These are phyloP conservation scores for Chalciporus piperatus DNA, from an alignment of 768 basidiomycete genomes.

Conservation along the genomic window DNA sequence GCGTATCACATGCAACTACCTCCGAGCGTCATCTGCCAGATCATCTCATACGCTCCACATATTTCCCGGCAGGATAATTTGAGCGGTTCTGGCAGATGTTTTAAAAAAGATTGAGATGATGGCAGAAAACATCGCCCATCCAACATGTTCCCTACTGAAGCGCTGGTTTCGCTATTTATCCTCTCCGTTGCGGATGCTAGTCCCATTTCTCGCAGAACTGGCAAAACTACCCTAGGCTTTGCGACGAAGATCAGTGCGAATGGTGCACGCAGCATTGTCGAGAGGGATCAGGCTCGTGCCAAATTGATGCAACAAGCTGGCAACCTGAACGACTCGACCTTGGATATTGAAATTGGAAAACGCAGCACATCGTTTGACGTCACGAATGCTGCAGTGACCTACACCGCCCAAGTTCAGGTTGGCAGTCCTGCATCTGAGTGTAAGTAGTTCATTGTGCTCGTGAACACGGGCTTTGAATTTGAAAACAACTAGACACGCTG, in stretches of 20 bases:
- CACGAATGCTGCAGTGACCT: constrained; percentile 26
- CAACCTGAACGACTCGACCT: too few species aligned
- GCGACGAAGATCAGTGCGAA: constrained; percentile 8
- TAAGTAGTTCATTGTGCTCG: constrained; percentile 9
- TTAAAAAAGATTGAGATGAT: not conserved
- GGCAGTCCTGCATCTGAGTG: constrained; percentile 28
- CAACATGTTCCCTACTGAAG: constrained; percentile 8
- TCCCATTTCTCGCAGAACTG: constrained; percentile 1
- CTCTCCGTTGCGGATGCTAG: constrained; percentile 9
- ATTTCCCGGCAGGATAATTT: too few species aligned
- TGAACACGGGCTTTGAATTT: not conserved
- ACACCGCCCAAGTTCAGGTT: constrained; percentile 29
- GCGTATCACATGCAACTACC: too few species aligned
- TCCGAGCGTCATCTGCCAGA: too few species aligned
- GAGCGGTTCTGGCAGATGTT: not conserved
- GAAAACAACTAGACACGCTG: constrained; percentile 20
- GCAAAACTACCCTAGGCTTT: constrained; percentile 17
- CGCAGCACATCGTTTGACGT: constrained; percentile 4
- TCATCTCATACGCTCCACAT: too few species aligned
- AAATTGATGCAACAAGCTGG: constrained; percentile 8
- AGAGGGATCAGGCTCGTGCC: constrained; percentile 21
- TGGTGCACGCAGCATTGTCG: constrained; percentile 15
- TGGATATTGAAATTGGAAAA: not conserved
- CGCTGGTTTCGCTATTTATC: constrained; percentile 8
- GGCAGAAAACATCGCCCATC: constrained; percentile 35